These are phyloP conservation scores for Gastrolobium villosum DNA, from an alignment of 306 rosid genomes.

Conservation along the genomic window DNA sequence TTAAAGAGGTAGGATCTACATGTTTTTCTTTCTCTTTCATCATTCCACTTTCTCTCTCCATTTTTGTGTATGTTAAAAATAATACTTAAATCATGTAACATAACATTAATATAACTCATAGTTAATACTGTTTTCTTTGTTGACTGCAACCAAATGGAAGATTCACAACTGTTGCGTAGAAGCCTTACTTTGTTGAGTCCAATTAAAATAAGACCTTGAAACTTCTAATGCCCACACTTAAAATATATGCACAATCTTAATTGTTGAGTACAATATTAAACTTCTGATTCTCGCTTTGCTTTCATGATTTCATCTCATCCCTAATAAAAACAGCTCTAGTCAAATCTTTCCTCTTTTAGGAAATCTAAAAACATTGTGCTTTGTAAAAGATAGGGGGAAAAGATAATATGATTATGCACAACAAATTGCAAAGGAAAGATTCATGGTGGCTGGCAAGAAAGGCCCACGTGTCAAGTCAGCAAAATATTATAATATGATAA, in stretches of 20 bases:
- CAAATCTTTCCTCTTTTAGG: conserved; percentile 43
- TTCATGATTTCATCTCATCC: conserved; percentile 33
- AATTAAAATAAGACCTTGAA: neutral
- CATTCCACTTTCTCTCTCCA: too few species aligned
- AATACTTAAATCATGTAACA: too few species aligned
- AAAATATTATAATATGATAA: conserved; percentile 5
- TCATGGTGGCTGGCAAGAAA: conserved; percentile 14
- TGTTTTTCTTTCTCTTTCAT: too few species aligned
- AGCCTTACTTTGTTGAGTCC: conserved; percentile 27
- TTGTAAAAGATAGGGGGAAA: neutral
- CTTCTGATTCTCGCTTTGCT: neutral
- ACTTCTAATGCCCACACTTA: neutral
- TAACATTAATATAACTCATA: too few species aligned
- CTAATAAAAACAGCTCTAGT: conserved; percentile 1
- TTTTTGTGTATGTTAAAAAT: too few species aligned
- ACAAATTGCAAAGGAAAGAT: conserved; percentile 1
- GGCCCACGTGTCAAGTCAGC: conserved; percentile 33
- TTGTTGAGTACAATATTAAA: too few species aligned
- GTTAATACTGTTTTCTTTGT: neutral
- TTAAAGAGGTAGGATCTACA: too few species aligned
- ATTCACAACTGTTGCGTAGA: too few species aligned
- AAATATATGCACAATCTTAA: neutral
- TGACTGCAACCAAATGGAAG: neutral
- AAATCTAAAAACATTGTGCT: conserved; percentile 34
- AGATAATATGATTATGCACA: neutral